phyloP scores from a whole-genome alignment of 495 filamentous ascomycete species.

The Penicillium coprophilum region DNA sequence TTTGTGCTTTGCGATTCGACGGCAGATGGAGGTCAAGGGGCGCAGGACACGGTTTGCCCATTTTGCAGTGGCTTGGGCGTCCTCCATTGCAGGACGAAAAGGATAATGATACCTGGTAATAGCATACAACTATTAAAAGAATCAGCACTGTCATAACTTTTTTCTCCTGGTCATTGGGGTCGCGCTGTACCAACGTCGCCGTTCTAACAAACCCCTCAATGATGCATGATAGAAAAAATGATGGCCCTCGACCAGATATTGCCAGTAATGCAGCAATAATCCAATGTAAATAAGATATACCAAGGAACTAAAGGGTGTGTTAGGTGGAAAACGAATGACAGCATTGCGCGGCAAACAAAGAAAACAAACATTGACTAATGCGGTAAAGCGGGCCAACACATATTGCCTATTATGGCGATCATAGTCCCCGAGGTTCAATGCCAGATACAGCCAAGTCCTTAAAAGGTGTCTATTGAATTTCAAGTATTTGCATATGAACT shows the following conservation, averaged over 20 bases:
- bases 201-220: conserved; percentile 11
- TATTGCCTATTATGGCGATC: neutral
- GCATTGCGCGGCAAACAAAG: conserved; percentile 19
- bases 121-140: conserved; percentile 10
- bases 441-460: neutral
- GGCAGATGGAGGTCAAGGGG: conserved; percentile 47
- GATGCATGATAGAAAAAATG: conserved; percentile 17
- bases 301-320: conserved; percentile 13
- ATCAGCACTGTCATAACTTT: conserved; percentile 6
- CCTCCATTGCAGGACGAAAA: conserved; percentile 34
- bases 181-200: conserved; percentile 9
- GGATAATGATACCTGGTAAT: conserved; percentile 10
- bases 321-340: conserved; percentile 6
- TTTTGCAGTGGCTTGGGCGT: conserved; percentile 44
- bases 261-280: neutral
- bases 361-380: conserved; percentile 33
- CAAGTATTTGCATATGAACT: neutral
- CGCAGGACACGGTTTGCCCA: conserved; percentile 52
- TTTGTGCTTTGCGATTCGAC: conserved; percentile 46
- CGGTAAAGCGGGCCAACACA: conserved; percentile 22
- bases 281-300: conserved; percentile 14
- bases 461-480: neutral
- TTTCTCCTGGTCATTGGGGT: neutral
- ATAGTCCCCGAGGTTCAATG: neutral
- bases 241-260: conserved; percentile 12